phyloP scores from a whole-genome alignment of 306 rosid genomes.

The Morella rubra region DNA sequence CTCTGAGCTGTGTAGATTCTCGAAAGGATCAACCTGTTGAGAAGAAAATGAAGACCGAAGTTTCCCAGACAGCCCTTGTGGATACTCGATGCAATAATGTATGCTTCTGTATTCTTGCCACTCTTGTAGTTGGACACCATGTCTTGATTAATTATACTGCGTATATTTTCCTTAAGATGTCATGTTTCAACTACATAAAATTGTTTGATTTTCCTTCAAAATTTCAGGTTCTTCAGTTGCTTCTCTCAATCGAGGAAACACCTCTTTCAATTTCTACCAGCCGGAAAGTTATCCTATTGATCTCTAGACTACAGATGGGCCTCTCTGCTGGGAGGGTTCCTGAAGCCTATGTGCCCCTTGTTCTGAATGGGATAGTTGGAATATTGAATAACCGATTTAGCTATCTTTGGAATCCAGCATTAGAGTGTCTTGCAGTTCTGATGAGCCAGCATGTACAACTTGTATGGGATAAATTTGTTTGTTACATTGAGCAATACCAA shows the following conservation, averaged over 20 bases:
- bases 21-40: slow-evolving; percentile 46
- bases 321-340: slow-evolving; percentile 63
- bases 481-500: slow-evolving; percentile 49
- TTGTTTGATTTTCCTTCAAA: too few species aligned
- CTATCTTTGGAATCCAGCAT: slow-evolving; percentile 66
- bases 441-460: slow-evolving; percentile 44
- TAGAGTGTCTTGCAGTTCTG: slow-evolving; percentile 77
- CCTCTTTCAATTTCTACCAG: slow-evolving; percentile 70
- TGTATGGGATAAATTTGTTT: slow-evolving; percentile 59
- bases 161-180: slow-evolving; percentile 37
- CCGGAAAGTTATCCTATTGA: slow-evolving; percentile 61
- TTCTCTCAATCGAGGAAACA: slow-evolving; percentile 75
- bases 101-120: slow-evolving; percentile 31
- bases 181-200: too few species aligned
- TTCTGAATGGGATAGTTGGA: slow-evolving; percentile 70
- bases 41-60: slow-evolving; percentile 57
- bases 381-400: slow-evolving; percentile 77
- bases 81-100: slow-evolving; percentile 48
- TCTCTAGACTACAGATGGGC: slow-evolving; percentile 78
- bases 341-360: slow-evolving; percentile 58
- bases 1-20: slow-evolving; percentile 35
- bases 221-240: slow-evolving; percentile 59
- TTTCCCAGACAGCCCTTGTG: slow-evolving; percentile 29
- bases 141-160: slow-evolving; percentile 2
- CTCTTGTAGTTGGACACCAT: slow-evolving; percentile 25